phyloP scores from a whole-genome alignment of 345 rosid genomes.

The Lepidium africanum region DNA sequence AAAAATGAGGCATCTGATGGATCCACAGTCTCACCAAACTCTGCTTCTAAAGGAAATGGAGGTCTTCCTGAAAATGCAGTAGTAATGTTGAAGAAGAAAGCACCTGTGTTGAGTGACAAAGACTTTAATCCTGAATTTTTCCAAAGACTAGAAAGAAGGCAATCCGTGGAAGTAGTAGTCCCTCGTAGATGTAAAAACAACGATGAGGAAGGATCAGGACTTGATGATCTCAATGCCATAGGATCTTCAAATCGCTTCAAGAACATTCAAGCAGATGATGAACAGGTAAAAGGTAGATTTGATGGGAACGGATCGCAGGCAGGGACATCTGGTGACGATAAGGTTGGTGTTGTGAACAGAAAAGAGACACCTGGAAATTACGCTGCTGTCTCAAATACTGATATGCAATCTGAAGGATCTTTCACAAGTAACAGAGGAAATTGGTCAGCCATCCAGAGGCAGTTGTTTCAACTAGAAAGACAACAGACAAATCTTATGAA shows the following conservation, averaged over 20 bases:
- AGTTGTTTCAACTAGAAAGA: slow-evolving; percentile 82
- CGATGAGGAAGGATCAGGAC: slow-evolving; percentile 50
- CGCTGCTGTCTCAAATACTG: slow-evolving; percentile 48
- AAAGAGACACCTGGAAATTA: slow-evolving; percentile 52
- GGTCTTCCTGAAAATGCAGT: slow-evolving; percentile 72
- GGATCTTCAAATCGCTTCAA: slow-evolving; percentile 42
- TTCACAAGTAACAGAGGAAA: slow-evolving; percentile 67
- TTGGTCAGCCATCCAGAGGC: slow-evolving; percentile 97
- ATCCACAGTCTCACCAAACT: slow-evolving; percentile 37
- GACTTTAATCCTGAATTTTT: slow-evolving; percentile 91
- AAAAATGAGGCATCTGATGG: slow-evolving; percentile 45
- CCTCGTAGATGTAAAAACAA: slow-evolving; percentile 61
- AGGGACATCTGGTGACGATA: slow-evolving; percentile 53
- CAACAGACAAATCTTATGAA: slow-evolving; percentile 90
- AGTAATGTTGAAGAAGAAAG: slow-evolving; percentile 82
- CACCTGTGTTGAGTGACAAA: slow-evolving; percentile 74
- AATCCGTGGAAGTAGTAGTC: slow-evolving; percentile 87
- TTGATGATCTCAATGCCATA: slow-evolving; percentile 38
- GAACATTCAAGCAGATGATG: slow-evolving; percentile 38
- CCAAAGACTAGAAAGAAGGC: slow-evolving; percentile 79
- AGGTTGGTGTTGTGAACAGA: slow-evolving; percentile 34
- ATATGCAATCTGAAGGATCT: slow-evolving; percentile 75
- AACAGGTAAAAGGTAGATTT: slow-evolving; percentile 33
- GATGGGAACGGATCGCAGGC: slow-evolving; percentile 48
- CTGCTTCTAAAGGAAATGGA: slow-evolving; percentile 60